Evolutionary conservation across 2,329 filamentous ascomycete species (phyloP).

Genomic region (Exserohilum turcica): DNA sequence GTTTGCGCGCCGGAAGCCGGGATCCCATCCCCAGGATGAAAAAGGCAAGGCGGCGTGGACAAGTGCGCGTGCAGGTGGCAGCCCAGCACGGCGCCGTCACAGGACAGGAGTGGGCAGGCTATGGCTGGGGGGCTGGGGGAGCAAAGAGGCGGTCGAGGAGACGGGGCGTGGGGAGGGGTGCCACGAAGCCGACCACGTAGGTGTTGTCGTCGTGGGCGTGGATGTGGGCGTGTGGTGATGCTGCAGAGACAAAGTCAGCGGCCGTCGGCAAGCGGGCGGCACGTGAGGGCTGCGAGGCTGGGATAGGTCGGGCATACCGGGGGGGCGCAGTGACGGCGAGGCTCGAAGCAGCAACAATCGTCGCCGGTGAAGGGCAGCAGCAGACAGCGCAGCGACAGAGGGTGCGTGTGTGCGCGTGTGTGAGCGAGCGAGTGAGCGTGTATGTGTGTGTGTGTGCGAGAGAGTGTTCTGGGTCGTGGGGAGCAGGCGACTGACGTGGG

Average conservation of each 20-base stretch:
- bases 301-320: constrained; percentile 29
- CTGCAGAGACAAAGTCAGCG: constrained; percentile 33
- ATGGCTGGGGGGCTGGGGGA: constrained; percentile 23
- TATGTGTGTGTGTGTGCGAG: too few species aligned
- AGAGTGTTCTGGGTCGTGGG: not conserved
- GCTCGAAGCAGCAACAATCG: constrained; percentile 6
- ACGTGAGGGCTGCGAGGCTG: constrained; percentile 37
- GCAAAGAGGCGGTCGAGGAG: constrained; percentile 37
- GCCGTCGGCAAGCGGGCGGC: constrained; percentile 32
- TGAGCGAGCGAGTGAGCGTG: not conserved
- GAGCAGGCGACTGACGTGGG: constrained; percentile 28
- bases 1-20: constrained; percentile 35
- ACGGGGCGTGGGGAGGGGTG: constrained; percentile 32
- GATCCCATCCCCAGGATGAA: constrained; percentile 48
- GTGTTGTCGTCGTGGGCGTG: constrained; percentile 35
- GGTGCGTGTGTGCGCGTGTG: too few species aligned
- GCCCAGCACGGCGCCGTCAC: constrained; percentile 24
- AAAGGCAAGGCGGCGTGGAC: constrained; percentile 10
- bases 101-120: constrained; percentile 22
- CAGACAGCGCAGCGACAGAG: constrained; percentile 9
- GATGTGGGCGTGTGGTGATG: constrained; percentile 34
- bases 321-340: constrained; percentile 6
- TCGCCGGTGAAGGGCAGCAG: too few species aligned
- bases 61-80: constrained; percentile 18
- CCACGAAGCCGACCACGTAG: constrained; percentile 50